Evolutionary conservation across 768 basidiomycete genomes (phyloP).

Genomic region (Pleurotus salmoneostramineus): DNA sequence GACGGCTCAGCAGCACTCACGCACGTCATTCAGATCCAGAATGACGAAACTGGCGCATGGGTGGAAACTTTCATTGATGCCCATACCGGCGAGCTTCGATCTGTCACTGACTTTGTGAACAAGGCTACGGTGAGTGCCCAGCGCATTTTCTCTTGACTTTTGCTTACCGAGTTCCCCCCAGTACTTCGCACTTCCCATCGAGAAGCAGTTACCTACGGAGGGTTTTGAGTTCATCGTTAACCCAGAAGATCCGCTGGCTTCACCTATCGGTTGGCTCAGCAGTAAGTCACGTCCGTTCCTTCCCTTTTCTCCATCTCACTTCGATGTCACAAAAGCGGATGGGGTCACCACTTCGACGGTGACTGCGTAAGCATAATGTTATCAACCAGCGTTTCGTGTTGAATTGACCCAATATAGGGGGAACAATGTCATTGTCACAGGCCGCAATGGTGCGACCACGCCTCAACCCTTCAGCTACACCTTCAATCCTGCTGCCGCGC

Average conservation of each 20-base stretch:
- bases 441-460: slow-evolving; percentile 24
- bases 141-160: neutral
- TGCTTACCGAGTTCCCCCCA: slow-evolving; percentile 2
- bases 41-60: slow-evolving; percentile 34
- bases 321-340: neutral
- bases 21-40: slow-evolving; percentile 32
- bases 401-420: slow-evolving; percentile 19
- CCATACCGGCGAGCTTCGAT: slow-evolving; percentile 42
- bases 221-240: slow-evolving; percentile 46
- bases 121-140: slow-evolving; percentile 29
- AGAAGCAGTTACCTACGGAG: slow-evolving; percentile 45
- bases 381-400: neutral
- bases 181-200: slow-evolving; percentile 47
- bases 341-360: slow-evolving; percentile 16
- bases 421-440: slow-evolving; percentile 31
- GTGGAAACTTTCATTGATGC: slow-evolving; percentile 59
- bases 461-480: slow-evolving; percentile 40
- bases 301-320: neutral
- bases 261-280: slow-evolving; percentile 55
- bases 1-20: slow-evolving; percentile 34
- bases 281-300: slow-evolving; percentile 3
- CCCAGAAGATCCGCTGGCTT: slow-evolving; percentile 50
- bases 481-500: slow-evolving; percentile 27
- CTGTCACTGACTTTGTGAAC: slow-evolving; percentile 48
- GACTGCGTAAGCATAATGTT: slow-evolving; percentile 10